Conservation (phyloP, 306 rosid genomes). For the Citrullus amarus region DNA sequence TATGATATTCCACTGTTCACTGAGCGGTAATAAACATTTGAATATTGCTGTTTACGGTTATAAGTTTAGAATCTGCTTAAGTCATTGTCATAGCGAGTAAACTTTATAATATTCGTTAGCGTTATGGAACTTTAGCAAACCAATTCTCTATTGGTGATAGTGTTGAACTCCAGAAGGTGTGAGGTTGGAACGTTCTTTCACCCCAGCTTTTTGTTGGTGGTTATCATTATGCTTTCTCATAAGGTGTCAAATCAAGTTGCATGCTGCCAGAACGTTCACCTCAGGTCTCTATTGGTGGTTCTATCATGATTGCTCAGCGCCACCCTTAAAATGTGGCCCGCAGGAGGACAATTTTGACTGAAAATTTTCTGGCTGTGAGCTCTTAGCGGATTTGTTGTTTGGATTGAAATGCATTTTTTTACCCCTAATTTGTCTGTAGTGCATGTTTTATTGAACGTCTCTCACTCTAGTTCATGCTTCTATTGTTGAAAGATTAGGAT, state of each 20-base stretch:
- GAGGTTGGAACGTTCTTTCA: neutral
- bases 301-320: neutral
- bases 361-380: neutral
- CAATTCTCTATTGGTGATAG: neutral
- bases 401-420: neutral
- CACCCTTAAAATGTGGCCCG: neutral
- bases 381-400: neutral
- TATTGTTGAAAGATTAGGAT: neutral
- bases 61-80: neutral
- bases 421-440: neutral
- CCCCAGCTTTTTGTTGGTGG: neutral
- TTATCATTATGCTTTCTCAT: neutral
- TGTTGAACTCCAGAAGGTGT: neutral
- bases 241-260: neutral
- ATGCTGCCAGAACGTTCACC: neutral
- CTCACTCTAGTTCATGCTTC: neutral
- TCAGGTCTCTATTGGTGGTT: neutral
- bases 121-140: neutral
- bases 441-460: neutral
- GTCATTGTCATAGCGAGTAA: neutral
- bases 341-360: neutral
- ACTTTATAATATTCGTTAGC: neutral
- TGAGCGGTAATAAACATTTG: neutral
- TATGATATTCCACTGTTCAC: neutral
- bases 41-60: neutral